Conservation (phyloP, 768 basidiomycete genomes). For the Tricholoma bakamatsutake region DNA sequence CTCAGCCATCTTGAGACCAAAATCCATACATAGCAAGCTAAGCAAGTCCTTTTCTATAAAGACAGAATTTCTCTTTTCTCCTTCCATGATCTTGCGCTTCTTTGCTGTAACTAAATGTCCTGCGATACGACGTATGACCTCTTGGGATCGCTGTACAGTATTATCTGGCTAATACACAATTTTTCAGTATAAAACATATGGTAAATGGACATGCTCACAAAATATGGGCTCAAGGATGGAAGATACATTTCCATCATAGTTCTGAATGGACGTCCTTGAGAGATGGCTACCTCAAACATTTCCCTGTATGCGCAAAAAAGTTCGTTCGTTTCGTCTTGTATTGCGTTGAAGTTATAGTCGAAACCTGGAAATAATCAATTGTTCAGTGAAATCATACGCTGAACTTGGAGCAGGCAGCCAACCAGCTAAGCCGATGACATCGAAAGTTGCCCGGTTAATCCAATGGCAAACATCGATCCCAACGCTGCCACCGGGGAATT, state of each 20-base stretch:
- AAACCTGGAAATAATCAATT: conserved; percentile 47
- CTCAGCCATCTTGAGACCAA: not conserved
- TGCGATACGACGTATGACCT: conserved; percentile 64
- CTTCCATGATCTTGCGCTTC: conserved; percentile 64
- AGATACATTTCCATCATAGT: conserved; percentile 50
- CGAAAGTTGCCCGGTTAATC: conserved; percentile 81
- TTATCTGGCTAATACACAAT: conserved; percentile 43
- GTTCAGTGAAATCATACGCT: not conserved
- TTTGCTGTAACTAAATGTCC: conserved; percentile 74
- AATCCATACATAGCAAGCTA: conserved; percentile 59
- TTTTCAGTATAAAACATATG: not conserved
- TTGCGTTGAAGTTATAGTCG: conserved; percentile 81
- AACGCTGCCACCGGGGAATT: conserved; percentile 21
- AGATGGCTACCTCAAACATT: conserved; percentile 73
- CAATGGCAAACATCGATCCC: conserved; percentile 74
- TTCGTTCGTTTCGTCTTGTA: conserved; percentile 73
- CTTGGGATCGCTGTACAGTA: conserved; percentile 49
- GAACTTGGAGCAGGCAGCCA: conserved; percentile 7
- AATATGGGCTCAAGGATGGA: conserved; percentile 47
- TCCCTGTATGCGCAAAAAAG: conserved; percentile 77
- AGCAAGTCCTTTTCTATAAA: conserved; percentile 71
- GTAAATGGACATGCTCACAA: conserved; percentile 38
- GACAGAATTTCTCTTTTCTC: conserved; percentile 41
- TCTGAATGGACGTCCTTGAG: conserved; percentile 42
- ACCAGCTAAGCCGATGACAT: conserved; percentile 90